Conservation (phyloP, 352 stramenopile species). For the Elongisporangium prolatum region DNA sequence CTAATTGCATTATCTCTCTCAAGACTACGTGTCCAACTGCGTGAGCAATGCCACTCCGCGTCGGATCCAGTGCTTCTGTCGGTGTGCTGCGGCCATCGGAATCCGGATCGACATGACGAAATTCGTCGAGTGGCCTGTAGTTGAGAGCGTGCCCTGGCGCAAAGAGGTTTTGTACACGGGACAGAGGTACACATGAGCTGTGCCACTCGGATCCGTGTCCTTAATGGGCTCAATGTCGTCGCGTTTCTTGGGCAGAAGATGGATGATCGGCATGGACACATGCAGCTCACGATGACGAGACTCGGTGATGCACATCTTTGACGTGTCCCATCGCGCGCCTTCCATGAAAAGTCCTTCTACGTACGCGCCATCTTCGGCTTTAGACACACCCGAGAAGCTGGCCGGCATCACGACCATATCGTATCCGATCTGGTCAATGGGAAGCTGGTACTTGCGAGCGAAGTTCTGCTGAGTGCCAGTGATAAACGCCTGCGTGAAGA, state of each 20-base stretch:
- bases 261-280: conserved; percentile 82
- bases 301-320: conserved; percentile 70
- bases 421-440: conserved; percentile 89
- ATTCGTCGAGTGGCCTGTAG: conserved; percentile 94
- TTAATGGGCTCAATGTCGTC: conserved; percentile 86
- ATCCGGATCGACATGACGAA: conserved; percentile 94
- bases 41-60: conserved; percentile 92
- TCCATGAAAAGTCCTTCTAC: conserved; percentile 91
- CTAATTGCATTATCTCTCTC: too few species aligned
- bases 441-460: conserved; percentile 86
- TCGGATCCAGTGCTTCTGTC: conserved; percentile 95
- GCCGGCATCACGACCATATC: conserved; percentile 83
- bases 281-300: conserved; percentile 84
- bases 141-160: conserved; percentile 88
- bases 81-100: conserved; percentile 81
- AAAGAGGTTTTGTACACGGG: conserved; percentile 93
- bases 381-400: conserved; percentile 32
- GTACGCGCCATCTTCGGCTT: conserved; percentile 84
- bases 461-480: conserved; percentile 93
- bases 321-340: conserved; percentile 81
- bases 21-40: conserved; percentile 82
- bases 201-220: conserved; percentile 85
- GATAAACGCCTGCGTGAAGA: conserved; percentile 94
- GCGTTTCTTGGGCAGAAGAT: conserved; percentile 72
- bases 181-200: conserved; percentile 89